Evolutionary conservation across 805 yeast genomes (phyloP).

Genomic region (Lipomyces kockii): DNA sequence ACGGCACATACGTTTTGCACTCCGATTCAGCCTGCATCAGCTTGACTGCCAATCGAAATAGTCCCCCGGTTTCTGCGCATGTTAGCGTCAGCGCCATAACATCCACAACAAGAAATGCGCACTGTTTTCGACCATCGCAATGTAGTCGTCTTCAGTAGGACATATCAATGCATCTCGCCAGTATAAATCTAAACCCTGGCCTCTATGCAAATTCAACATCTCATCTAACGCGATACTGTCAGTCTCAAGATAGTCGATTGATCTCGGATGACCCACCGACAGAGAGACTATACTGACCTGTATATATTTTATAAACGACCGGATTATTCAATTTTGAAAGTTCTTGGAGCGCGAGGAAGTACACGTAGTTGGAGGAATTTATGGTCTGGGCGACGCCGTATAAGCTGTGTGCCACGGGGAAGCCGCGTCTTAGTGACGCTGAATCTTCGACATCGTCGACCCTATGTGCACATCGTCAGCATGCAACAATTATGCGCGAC

Average conservation of each 20-base stretch:
- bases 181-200: conserved; percentile 86
- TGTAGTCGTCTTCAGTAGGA: conserved; percentile 68
- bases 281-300: conserved; percentile 22
- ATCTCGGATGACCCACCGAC: neutral
- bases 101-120: conserved; percentile 16
- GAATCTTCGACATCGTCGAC: conserved; percentile 90
- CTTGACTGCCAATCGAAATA: conserved; percentile 74
- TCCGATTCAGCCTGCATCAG: conserved; percentile 55
- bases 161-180: conserved; percentile 75
- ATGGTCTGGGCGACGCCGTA: conserved; percentile 82
- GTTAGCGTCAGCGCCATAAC: neutral
- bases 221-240: conserved; percentile 64
- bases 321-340: conserved; percentile 47
- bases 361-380: conserved; percentile 81
- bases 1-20: conserved; percentile 26
- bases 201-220: conserved; percentile 78
- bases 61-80: conserved; percentile 71
- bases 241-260: conserved; percentile 33
- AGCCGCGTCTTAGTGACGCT: conserved; percentile 72
- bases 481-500: neutral
- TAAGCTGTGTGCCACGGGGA: conserved; percentile 75
- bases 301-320: conserved; percentile 28
- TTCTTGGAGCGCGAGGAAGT: conserved; percentile 68
- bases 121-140: conserved; percentile 79
- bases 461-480: conserved; percentile 32